Evolutionary conservation across 2,329 filamentous ascomycete species (phyloP).

Genomic region (Arthrobotrys megalospora): DNA sequence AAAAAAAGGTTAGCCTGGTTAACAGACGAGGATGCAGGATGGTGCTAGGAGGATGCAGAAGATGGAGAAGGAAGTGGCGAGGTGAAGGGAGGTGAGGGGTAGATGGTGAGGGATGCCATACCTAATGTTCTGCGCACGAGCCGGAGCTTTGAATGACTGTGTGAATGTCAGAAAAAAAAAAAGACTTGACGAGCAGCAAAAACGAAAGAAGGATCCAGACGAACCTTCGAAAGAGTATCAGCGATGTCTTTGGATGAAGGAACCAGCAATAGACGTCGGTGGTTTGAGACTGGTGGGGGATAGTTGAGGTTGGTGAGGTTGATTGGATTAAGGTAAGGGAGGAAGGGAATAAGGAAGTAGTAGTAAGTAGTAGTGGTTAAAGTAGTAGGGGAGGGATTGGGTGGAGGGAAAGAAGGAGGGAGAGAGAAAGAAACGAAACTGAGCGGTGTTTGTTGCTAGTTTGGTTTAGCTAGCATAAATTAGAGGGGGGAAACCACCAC

Average conservation of each 20-base stretch:
- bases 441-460: no score
- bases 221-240: slow-evolving; percentile 22
- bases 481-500: no score
- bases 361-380: no score
- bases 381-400: no score
- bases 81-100: slow-evolving; percentile 37
- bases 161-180: slow-evolving; percentile 10
- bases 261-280: slow-evolving; percentile 10
- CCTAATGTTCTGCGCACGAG: slow-evolving; percentile 61
- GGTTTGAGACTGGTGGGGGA: not conserved
- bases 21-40: slow-evolving; percentile 61
- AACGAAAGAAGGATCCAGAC: slow-evolving; percentile 27
- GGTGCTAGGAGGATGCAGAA: slow-evolving; percentile 51
- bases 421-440: no score
- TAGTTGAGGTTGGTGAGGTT: slow-evolving; percentile 16
- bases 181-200: slow-evolving; percentile 28
- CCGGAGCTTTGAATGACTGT: slow-evolving; percentile 18
- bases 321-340: not conserved
- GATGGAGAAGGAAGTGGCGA: slow-evolving; percentile 30
- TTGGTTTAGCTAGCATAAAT: no score
- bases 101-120: slow-evolving; percentile 46
- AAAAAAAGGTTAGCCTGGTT: slow-evolving; percentile 64
- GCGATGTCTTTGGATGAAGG: slow-evolving; percentile 12
- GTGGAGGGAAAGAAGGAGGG: no score
- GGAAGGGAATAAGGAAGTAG: no score